phyloP scores from a whole-genome alignment of 371 early-diverging fungal genomes.

The Syncephalastrum sp. region DNA sequence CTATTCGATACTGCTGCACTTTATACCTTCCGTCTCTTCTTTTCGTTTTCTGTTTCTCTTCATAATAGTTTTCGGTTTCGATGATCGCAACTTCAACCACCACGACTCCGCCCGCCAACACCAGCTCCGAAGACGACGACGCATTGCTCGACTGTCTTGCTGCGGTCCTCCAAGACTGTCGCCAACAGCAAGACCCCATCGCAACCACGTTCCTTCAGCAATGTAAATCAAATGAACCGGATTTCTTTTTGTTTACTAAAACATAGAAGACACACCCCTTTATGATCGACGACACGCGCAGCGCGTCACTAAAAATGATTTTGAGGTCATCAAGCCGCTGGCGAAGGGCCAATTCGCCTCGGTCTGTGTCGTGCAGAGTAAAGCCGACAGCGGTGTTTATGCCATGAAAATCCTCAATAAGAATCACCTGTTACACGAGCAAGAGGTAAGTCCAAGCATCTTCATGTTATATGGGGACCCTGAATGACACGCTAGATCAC shows the following conservation, averaged over 20 bases:
- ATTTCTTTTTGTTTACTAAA: background rate
- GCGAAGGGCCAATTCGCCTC: conserved; percentile 90
- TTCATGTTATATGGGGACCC: conserved; percentile 2
- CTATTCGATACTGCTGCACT: too few relatives aligned
- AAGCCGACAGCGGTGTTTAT: conserved; percentile 69
- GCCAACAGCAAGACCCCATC: background rate
- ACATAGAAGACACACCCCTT: too few relatives aligned
- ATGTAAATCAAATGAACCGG: conserved; percentile 10
- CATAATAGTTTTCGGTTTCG: too few relatives aligned
- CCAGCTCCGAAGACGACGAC: conserved; percentile 6
- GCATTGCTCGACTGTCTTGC: conserved; percentile 17
- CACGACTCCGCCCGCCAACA: too few relatives aligned
- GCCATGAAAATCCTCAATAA: conserved; percentile 97
- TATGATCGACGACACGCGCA: too few relatives aligned
- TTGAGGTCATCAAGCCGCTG: conserved; percentile 82
- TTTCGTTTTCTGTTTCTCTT: too few relatives aligned
- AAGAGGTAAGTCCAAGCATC: conserved; percentile 55
- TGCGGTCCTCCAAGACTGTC: conserved; percentile 15
- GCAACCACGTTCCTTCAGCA: conserved; percentile 8
- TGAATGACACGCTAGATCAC: conserved; percentile 5
- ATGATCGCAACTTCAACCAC: too few relatives aligned
- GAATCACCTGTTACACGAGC: conserved; percentile 76
- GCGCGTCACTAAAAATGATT: conserved; percentile 79
- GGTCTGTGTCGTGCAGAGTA: conserved; percentile 21
- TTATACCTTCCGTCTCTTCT: too few relatives aligned